Conservation (phyloP, 2,329 filamentous ascomycete species). For the Chaetomiaceae sp. region DNA sequence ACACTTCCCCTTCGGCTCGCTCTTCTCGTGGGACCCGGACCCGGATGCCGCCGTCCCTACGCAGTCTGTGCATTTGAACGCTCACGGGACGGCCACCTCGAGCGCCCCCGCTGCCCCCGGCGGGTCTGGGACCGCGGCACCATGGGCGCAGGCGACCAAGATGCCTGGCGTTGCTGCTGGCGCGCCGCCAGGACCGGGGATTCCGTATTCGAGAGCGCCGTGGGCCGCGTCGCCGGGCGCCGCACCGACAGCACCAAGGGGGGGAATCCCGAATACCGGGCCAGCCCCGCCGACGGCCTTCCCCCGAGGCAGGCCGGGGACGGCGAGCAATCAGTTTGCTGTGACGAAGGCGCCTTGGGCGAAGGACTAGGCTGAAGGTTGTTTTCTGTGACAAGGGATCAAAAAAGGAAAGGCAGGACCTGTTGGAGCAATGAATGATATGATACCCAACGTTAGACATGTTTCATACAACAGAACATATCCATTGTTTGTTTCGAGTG, state of each 20-base stretch:
- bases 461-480: no score
- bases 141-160: slow-evolving; percentile 27
- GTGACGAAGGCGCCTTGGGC: slow-evolving; percentile 47
- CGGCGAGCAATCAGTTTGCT: slow-evolving; percentile 36
- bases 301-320: slow-evolving; percentile 26
- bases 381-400: no score
- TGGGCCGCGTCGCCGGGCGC: slow-evolving; percentile 11
- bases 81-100: slow-evolving; percentile 39
- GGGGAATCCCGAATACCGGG: slow-evolving; percentile 14
- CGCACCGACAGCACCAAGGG: slow-evolving; percentile 11
- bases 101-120: not conserved
- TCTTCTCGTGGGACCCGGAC: slow-evolving; percentile 73
- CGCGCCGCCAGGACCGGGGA: slow-evolving; percentile 24
- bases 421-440: not conserved
- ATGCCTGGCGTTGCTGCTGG: slow-evolving; percentile 21
- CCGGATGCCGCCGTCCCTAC: slow-evolving; percentile 50
- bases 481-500: no score
- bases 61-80: slow-evolving; percentile 53
- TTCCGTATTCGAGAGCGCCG: slow-evolving; percentile 36
- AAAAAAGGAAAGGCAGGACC: no score
- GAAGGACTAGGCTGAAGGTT: slow-evolving; percentile 27
- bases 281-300: slow-evolving; percentile 22
- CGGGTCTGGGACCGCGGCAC: slow-evolving; percentile 22
- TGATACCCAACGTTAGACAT: slow-evolving; percentile 12
- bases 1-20: slow-evolving; percentile 78